Percentiles rank a stretch among this genome's conserved stretches.
phyloP scores from a whole-genome alignment of 2,329 filamentous ascomycete genomes.

The Exophiala dermatitidis region DNA sequence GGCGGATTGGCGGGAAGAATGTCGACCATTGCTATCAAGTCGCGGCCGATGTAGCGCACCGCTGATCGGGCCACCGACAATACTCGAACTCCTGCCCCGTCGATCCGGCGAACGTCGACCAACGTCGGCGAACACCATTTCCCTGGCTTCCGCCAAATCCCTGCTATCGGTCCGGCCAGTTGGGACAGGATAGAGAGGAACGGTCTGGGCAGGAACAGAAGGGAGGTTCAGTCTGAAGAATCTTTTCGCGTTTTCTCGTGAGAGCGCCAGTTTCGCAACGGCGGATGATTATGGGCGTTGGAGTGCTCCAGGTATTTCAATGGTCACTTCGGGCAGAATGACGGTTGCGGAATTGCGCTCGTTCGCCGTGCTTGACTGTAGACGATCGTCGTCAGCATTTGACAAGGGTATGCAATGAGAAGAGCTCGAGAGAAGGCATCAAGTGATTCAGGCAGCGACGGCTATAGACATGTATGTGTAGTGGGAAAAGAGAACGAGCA shows the following conservation, averaged over 20 bases:
- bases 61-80: slow-evolving; percentile 26
- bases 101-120: slow-evolving; percentile 20
- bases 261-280: slow-evolving; percentile 37
- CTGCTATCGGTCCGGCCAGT: slow-evolving; percentile 35
- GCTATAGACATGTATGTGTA: not conserved
- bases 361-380: not conserved
- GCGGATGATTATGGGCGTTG: not conserved
- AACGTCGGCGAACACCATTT: slow-evolving; percentile 28
- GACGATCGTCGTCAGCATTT: not conserved
- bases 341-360: not conserved
- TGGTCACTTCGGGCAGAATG: not conserved
- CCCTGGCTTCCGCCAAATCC: slow-evolving; percentile 28
- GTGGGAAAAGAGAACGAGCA: slow-evolving; percentile 1
- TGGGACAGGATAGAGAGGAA: slow-evolving; percentile 28
- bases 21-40: slow-evolving; percentile 25
- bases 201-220: slow-evolving; percentile 26
- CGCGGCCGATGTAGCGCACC: slow-evolving; percentile 27
- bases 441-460: not conserved
- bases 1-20: slow-evolving; percentile 17
- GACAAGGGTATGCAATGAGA: not conserved
- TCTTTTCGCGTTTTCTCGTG: slow-evolving; percentile 43
- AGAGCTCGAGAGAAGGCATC: too few species aligned
- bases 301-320: not conserved
- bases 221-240: slow-evolving; percentile 38
- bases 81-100: slow-evolving; percentile 22